Conservation (phyloP, 192 early-diverging fungal genomes). For the Coemansia sp. region DNA sequence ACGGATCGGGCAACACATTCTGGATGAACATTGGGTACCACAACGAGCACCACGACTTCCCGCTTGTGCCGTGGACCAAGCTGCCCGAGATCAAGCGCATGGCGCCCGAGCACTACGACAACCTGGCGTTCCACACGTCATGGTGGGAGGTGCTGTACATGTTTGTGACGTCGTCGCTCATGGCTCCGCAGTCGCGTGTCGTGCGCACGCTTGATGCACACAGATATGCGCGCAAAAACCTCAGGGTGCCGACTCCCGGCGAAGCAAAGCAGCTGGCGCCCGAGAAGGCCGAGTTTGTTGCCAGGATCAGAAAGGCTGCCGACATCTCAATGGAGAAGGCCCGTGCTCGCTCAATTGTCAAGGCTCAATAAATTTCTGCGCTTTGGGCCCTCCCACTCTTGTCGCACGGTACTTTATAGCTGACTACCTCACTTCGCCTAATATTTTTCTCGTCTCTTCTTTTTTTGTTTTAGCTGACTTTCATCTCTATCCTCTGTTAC, state of each 20-base stretch:
- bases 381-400: too few species aligned
- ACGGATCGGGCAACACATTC: conserved; percentile 81
- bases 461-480: neutral
- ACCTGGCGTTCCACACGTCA: conserved; percentile 76
- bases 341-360: conserved; percentile 27
- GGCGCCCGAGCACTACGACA: conserved; percentile 90
- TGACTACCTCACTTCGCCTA: neutral
- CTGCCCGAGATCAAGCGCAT: conserved; percentile 76
- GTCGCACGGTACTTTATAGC: neutral
- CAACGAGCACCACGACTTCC: conserved; percentile 99
- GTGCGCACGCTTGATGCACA: conserved; percentile 71
- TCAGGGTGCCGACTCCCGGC: conserved; percentile 42
- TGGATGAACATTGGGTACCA: conserved; percentile 97
- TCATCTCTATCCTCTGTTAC: too few species aligned
- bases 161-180: conserved; percentile 71
- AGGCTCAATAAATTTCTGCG: conserved; percentile 8
- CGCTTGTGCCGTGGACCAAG: conserved; percentile 80
- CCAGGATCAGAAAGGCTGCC: conserved; percentile 40
- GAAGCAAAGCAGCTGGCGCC: conserved; percentile 26
- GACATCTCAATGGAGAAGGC: conserved; percentile 51
- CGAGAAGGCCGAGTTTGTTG: conserved; percentile 38
- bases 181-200: conserved; percentile 84
- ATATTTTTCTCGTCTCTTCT: neutral
- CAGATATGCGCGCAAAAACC: conserved; percentile 69
- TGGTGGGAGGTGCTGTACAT: conserved; percentile 84